Evolutionary conservation across 1,139 yeast species (phyloP).

Genomic region (Debaryomycetaceae sp.): DNA sequence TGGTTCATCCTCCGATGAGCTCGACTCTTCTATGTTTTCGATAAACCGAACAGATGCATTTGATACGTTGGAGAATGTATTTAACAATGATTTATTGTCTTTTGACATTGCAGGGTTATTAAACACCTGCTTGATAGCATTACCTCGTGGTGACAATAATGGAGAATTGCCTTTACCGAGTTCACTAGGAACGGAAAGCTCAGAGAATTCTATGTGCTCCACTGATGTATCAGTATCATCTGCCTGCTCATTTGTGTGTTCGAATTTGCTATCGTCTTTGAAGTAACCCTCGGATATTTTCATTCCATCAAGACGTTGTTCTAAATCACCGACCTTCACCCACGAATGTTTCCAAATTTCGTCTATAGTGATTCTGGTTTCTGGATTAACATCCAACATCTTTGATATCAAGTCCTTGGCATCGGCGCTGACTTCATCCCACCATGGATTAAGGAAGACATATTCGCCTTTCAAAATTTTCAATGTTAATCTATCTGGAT

Average conservation of each 20-base stretch:
- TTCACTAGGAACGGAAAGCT: neutral
- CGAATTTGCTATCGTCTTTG: conserved; percentile 4
- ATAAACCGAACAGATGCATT: conserved; percentile 17
- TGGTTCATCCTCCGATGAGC: conserved; percentile 7
- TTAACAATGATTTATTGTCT: conserved; percentile 6
- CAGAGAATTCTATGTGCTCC: conserved; percentile 9
- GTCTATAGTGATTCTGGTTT: conserved; percentile 56
- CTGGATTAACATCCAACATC: conserved; percentile 60
- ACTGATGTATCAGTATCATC: neutral
- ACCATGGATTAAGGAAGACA: conserved; percentile 88
- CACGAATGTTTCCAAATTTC: conserved; percentile 60
- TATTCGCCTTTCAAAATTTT: conserved; percentile 83
- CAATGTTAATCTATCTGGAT: conserved; percentile 71
- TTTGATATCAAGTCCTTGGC: conserved; percentile 66
- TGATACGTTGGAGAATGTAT: neutral
- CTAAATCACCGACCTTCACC: conserved; percentile 16
- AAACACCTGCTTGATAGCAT: conserved; percentile 45
- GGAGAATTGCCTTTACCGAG: neutral
- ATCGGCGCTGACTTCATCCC: conserved; percentile 85
- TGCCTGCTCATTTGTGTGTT: neutral
- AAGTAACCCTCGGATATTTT: conserved; percentile 13
- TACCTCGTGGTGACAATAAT: conserved; percentile 35
- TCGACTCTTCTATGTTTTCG: conserved; percentile 20
- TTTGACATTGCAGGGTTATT: conserved; percentile 43
- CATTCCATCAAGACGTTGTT: neutral